Conservation (phyloP, 2,329 filamentous ascomycete genomes). For the Blastomyces gilchristii region DNA sequence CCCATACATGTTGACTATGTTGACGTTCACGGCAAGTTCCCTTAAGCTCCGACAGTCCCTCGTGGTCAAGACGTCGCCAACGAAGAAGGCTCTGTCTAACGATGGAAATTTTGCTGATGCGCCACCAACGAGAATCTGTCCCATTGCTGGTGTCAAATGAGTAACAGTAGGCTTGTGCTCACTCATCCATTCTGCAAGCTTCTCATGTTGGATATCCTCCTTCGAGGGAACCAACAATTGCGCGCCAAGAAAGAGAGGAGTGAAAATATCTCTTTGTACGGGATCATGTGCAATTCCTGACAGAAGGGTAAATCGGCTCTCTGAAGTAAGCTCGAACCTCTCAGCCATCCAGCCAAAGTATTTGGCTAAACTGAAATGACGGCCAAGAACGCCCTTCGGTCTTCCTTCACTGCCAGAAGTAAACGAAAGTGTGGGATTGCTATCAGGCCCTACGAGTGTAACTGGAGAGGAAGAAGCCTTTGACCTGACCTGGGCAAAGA, state of each 20-base stretch:
- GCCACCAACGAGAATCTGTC: constrained; percentile 82
- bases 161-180: constrained; percentile 65
- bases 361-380: constrained; percentile 74
- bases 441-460: constrained; percentile 77
- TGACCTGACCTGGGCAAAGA: constrained; percentile 47
- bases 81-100: constrained; percentile 75
- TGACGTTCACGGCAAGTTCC: constrained; percentile 60
- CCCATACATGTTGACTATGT: constrained; percentile 78
- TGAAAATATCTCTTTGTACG: constrained; percentile 62
- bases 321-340: constrained; percentile 60
- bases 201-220: constrained; percentile 80
- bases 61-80: constrained; percentile 81
- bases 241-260: constrained; percentile 75
- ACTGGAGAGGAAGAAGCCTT: constrained; percentile 51
- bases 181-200: constrained; percentile 77
- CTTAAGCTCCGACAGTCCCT: constrained; percentile 70
- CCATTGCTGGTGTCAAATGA: constrained; percentile 93
- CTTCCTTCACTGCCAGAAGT: constrained; percentile 64
- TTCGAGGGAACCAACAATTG: constrained; percentile 66
- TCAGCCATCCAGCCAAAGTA: constrained; percentile 94
- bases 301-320: constrained; percentile 71
- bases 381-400: constrained; percentile 77
- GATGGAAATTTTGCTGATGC: constrained; percentile 65
- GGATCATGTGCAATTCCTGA: constrained; percentile 66
- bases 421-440: constrained; percentile 63